A percentile compares a stretch with the other conserved stretches of the same genome.
These are phyloP conservation scores for Trichoderma koningii DNA, from an alignment of 2,329 filamentous ascomycete genomes.

Conservation along the genomic window DNA sequence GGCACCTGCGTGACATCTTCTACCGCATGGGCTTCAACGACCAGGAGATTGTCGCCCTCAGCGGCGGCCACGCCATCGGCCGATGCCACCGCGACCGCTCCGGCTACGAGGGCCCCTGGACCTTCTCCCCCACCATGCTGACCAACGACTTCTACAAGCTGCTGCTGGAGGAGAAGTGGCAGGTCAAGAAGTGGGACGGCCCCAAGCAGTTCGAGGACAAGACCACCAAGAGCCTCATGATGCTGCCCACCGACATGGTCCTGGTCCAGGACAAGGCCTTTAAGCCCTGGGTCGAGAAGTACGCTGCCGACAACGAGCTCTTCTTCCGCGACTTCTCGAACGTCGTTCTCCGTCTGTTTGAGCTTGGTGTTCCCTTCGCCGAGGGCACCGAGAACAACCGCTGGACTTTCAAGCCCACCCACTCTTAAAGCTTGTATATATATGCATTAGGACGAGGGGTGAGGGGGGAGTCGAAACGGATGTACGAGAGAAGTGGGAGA, in stretches of 20 bases:
- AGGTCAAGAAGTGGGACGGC: conserved; percentile 87
- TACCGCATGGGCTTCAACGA: conserved; percentile 97
- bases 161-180: conserved; percentile 89
- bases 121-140: conserved; percentile 84
- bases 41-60: conserved; percentile 90
- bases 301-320: conserved; percentile 83
- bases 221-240: conserved; percentile 87
- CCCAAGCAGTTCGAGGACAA: conserved; percentile 88
- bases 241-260: conserved; percentile 91
- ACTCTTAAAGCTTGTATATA: conserved; percentile 28
- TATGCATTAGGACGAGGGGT: neutral
- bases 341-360: conserved; percentile 80
- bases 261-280: conserved; percentile 88
- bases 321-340: conserved; percentile 94
- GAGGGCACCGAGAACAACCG: conserved; percentile 58
- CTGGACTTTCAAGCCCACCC: conserved; percentile 65
- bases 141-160: conserved; percentile 96
- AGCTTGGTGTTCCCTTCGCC: conserved; percentile 89
- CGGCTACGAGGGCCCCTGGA: conserved; percentile 88
- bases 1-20: conserved; percentile 90
- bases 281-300: conserved; percentile 76
- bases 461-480: neutral
- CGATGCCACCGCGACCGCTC: conserved; percentile 88
- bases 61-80: conserved; percentile 82
- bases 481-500: neutral